Evolutionary conservation across 352 stramenopile species (phyloP).

Genomic region (Lagenidium giganteum): DNA sequence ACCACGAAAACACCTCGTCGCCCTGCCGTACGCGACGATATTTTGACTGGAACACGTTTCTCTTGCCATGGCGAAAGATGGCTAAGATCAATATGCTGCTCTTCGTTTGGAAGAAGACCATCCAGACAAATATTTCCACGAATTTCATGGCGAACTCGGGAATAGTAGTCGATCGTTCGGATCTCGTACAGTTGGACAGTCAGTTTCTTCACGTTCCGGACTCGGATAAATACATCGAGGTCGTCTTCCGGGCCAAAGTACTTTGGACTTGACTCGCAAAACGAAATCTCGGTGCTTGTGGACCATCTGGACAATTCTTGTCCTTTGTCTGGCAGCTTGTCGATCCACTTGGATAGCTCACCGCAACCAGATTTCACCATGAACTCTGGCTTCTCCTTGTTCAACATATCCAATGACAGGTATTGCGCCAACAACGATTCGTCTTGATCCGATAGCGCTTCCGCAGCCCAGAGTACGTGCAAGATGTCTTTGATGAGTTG

Average conservation of each 20-base stretch:
- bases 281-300: constrained; percentile 22
- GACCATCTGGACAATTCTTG: constrained; percentile 16
- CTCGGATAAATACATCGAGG: constrained; percentile 29
- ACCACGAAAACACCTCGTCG: constrained; percentile 53
- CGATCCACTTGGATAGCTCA: constrained; percentile 19
- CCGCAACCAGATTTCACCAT: constrained; percentile 8
- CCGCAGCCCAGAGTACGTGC: not conserved
- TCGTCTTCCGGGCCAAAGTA: constrained; percentile 36
- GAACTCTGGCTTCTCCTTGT: constrained; percentile 8
- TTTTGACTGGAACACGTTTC: constrained; percentile 23
- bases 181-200: constrained; percentile 61
- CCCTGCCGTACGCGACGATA: not conserved
- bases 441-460: not conserved
- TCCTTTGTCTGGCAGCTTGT: constrained; percentile 22
- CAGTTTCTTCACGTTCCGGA: constrained; percentile 42
- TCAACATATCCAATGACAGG: constrained; percentile 3
- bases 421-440: constrained; percentile 1
- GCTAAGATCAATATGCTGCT: constrained; percentile 40
- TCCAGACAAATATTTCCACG: constrained; percentile 47
- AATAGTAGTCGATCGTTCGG: constrained; percentile 53
- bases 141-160: constrained; percentile 35
- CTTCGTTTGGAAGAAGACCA: constrained; percentile 50
- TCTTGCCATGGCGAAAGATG: constrained; percentile 42
- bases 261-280: constrained; percentile 41
- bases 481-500: constrained; percentile 7